phyloP scores from a whole-genome alignment of 1,139 yeast species.

The Petasospora rhodanensis region DNA sequence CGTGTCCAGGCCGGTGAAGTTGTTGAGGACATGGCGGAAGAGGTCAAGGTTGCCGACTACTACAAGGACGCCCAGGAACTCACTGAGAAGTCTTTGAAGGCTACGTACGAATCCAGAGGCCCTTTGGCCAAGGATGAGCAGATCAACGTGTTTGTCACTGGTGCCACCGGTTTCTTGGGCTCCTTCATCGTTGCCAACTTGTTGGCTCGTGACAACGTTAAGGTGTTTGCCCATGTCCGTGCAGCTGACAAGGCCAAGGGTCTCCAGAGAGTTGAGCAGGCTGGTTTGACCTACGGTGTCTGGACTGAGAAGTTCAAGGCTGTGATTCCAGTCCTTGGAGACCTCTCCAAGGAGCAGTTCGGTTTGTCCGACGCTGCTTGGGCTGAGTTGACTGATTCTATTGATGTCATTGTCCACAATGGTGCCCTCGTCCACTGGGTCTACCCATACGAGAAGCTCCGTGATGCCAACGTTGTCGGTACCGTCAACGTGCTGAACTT shows the following conservation, averaged over 20 bases:
- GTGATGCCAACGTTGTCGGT: conserved; percentile 91
- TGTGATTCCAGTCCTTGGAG: conserved; percentile 78
- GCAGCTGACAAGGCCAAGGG: conserved; percentile 70
- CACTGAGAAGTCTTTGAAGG: conserved; percentile 39
- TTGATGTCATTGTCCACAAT: conserved; percentile 88
- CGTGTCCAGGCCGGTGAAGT: conserved; percentile 36
- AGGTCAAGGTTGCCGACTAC: conserved; percentile 45
- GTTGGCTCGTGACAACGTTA: conserved; percentile 50
- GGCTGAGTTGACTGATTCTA: conserved; percentile 47
- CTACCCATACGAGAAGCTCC: conserved; percentile 82
- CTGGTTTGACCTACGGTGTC: conserved; percentile 82
- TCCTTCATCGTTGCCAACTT: conserved; percentile 79
- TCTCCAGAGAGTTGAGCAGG: conserved; percentile 64
- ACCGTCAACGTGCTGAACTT: conserved; percentile 80
- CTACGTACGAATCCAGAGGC: conserved; percentile 36
- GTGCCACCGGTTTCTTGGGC: conserved; percentile 96
- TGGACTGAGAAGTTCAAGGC: conserved; percentile 66
- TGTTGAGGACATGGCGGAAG: conserved; percentile 20
- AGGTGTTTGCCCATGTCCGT: conserved; percentile 84
- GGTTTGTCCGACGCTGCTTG: conserved; percentile 63
- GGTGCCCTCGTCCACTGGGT: conserved; percentile 99
- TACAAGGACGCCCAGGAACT: conserved; percentile 70
- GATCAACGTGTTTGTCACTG: conserved; percentile 80
- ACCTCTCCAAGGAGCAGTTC: conserved; percentile 64
- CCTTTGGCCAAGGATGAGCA: conserved; percentile 32